phyloP scores from a whole-genome alignment of 805 yeast species.

The Yarrowia deformans region DNA sequence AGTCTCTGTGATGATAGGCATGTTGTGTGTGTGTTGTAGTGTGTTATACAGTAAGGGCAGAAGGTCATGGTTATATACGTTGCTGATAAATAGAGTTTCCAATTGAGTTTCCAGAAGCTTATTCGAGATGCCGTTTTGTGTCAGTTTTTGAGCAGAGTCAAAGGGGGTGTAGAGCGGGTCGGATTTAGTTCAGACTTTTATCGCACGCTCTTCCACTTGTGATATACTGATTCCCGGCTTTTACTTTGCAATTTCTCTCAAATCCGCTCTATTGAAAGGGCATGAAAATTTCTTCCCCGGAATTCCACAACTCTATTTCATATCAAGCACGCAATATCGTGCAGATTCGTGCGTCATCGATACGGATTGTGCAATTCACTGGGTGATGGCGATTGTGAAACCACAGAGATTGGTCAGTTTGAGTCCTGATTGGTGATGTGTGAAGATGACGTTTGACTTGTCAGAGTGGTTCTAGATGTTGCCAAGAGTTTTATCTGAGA shows the following conservation, averaged over 20 bases:
- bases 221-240: neutral
- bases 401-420: neutral
- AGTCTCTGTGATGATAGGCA: slow-evolving; percentile 31
- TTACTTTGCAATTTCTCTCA: neutral
- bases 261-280: too few relatives aligned
- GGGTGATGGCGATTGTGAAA: neutral
- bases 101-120: neutral
- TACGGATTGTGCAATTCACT: neutral
- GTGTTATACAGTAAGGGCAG: neutral
- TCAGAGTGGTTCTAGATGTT: too few relatives aligned
- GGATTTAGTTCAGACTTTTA: too few relatives aligned
- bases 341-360: neutral
- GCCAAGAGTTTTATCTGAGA: too few relatives aligned
- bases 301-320: neutral
- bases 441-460: too few relatives aligned
- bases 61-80: neutral
- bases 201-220: too few relatives aligned
- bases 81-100: neutral
- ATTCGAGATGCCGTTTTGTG: neutral
- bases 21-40: neutral
- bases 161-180: neutral
- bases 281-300: neutral
- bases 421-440: too few relatives aligned
- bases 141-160: neutral
- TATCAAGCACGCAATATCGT: slow-evolving; percentile 5